These are phyloP conservation scores for Suillus subluteus DNA, from an alignment of 768 basidiomycete genomes.

Conservation along the genomic window DNA sequence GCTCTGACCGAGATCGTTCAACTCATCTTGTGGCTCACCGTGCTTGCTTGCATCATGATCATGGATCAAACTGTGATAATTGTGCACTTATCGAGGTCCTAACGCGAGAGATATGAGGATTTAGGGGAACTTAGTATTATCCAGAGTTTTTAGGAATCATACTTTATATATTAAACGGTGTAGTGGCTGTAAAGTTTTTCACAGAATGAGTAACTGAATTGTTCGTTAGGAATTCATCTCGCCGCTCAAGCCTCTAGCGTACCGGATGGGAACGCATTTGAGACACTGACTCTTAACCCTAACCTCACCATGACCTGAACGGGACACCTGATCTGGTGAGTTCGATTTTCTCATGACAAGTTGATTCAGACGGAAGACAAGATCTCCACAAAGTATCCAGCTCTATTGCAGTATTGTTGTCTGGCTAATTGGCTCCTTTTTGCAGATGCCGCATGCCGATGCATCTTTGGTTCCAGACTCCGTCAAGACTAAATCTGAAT, in stretches of 20 bases:
- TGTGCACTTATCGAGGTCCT: background rate
- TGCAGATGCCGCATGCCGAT: constrained; percentile 82
- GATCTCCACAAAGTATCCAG: background rate
- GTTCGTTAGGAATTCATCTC: background rate
- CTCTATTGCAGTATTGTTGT: background rate
- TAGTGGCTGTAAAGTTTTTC: background rate
- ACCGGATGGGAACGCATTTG: background rate
- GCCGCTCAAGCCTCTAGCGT: background rate
- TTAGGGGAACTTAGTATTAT: background rate
- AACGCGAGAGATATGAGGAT: constrained; percentile 1
- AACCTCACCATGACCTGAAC: constrained; percentile 3
- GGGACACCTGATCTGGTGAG: background rate
- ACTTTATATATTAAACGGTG: constrained; percentile 3
- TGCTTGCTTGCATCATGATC: background rate
- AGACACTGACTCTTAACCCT: background rate
- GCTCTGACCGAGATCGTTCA: background rate
- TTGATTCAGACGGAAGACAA: constrained; percentile 2
- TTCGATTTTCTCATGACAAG: constrained; percentile 4
- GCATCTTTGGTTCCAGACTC: constrained; percentile 68
- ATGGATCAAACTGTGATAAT: background rate
- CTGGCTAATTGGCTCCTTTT: background rate
- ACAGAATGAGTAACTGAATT: background rate
- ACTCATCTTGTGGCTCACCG: background rate
- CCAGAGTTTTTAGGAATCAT: background rate
- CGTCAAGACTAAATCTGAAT: constrained; percentile 73